Conservation (phyloP, 1,284 basidiomycete genomes). For the Ustilago hordei region DNA sequence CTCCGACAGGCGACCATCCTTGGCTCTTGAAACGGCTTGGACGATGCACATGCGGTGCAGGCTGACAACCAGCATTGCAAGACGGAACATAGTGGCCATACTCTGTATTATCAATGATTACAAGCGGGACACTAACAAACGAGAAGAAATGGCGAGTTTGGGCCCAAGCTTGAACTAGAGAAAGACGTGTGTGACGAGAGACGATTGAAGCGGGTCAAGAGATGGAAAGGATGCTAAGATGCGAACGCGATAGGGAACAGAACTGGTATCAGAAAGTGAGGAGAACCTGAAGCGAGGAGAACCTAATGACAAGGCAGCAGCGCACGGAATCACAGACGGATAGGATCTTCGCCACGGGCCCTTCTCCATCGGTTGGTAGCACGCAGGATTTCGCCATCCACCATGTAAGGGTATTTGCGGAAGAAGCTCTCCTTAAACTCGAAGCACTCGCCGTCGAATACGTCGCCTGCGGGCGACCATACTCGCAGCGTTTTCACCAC, state of each 20-base stretch:
- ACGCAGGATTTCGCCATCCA: constrained; percentile 45
- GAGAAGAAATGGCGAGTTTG: background rate
- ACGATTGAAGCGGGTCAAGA: background rate
- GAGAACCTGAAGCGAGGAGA: background rate
- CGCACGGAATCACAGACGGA: constrained; percentile 35
- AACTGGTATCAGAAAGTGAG: background rate
- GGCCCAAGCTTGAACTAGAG: background rate
- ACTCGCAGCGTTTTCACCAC: constrained; percentile 41
- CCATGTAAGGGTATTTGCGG: constrained; percentile 53
- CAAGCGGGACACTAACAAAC: background rate
- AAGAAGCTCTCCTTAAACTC: constrained; percentile 54
- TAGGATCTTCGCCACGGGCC: constrained; percentile 46
- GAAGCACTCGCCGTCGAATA: constrained; percentile 52
- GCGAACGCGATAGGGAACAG: constrained; percentile 1
- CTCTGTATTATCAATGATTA: background rate
- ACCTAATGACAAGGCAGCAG: background rate
- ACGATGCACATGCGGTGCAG: background rate
- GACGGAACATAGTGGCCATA: background rate
- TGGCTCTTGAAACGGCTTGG: background rate
- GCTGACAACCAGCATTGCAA: background rate
- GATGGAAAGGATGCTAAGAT: constrained; percentile 2
- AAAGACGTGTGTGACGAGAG: constrained; percentile 5
- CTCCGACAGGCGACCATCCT: background rate
- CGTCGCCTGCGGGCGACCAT: constrained; percentile 50
- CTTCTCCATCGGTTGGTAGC: constrained; percentile 52